phyloP scores from a whole-genome alignment of 2,329 filamentous ascomycete genomes.

The Exophiala dermatitidis region DNA sequence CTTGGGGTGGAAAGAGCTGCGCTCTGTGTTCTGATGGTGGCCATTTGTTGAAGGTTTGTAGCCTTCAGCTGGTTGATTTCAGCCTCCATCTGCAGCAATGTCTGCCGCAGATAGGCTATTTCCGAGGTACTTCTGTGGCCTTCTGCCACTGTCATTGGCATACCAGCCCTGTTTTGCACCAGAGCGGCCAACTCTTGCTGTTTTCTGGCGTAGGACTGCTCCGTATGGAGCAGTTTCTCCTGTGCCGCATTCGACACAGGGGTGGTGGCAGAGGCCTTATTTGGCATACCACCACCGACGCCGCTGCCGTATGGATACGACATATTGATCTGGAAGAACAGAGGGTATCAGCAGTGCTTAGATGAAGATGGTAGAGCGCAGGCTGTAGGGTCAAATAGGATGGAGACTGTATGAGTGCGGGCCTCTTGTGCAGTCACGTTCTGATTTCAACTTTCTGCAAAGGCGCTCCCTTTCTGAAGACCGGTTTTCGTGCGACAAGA shows the following conservation, averaged over 20 bases:
- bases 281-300: constrained; percentile 4
- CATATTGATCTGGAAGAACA: constrained; percentile 2
- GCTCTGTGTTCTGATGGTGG: constrained; percentile 19
- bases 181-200: constrained; percentile 15
- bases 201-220: constrained; percentile 9
- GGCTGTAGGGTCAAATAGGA: neutral
- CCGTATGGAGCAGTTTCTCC: constrained; percentile 7
- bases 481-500: neutral
- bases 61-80: constrained; percentile 8
- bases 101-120: constrained; percentile 7
- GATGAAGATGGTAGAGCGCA: neutral
- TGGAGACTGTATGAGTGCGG: neutral
- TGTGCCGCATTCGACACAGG: constrained; percentile 6
- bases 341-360: neutral
- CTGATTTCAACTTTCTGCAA: too few species aligned
- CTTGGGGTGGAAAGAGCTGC: constrained; percentile 15
- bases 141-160: constrained; percentile 16
- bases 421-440: neutral
- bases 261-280: constrained; percentile 4
- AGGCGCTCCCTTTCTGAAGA: neutral
- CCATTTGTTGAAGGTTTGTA: constrained; percentile 8
- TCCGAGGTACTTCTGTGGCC: constrained; percentile 6
- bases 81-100: constrained; percentile 6
- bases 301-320: neutral
- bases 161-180: constrained; percentile 12